phyloP scores from a whole-genome alignment of 2,329 filamentous ascomycete genomes.

The Didymella lethalis region DNA sequence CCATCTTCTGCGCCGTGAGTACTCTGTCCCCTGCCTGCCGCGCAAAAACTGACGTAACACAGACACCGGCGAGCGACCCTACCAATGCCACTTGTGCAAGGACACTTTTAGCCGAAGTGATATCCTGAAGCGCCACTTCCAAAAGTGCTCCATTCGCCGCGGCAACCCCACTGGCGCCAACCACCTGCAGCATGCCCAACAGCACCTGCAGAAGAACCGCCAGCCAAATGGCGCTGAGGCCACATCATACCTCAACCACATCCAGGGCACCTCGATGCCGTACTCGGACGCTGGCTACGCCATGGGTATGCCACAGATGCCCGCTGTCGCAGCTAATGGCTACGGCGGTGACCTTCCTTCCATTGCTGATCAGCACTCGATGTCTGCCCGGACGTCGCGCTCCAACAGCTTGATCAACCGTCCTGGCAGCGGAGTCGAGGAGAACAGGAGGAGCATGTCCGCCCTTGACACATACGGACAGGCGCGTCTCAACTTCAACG shows the following conservation, averaged over 20 bases:
- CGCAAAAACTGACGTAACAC: constrained; percentile 46
- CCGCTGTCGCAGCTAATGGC: constrained; percentile 41
- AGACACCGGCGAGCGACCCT: constrained; percentile 98
- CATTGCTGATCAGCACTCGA: constrained; percentile 51
- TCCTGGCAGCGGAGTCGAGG: constrained; percentile 48
- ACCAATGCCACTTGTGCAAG: constrained; percentile 97
- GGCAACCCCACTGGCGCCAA: constrained; percentile 95
- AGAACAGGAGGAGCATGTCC: constrained; percentile 50
- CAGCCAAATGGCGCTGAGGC: constrained; percentile 45
- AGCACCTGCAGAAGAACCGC: constrained; percentile 78
- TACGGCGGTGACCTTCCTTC: constrained; percentile 51
- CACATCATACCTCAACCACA: constrained; percentile 49
- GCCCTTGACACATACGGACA: constrained; percentile 44
- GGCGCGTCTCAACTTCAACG: constrained; percentile 47
- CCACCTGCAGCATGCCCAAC: constrained; percentile 91
- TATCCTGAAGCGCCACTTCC: constrained; percentile 98
- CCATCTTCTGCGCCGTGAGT: constrained; percentile 94
- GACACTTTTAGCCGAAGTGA: constrained; percentile 98
- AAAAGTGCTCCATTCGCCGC: constrained; percentile 96
- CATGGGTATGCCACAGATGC: constrained; percentile 47
- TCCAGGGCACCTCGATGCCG: constrained; percentile 44
- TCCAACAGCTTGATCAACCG: constrained; percentile 58
- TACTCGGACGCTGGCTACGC: constrained; percentile 46
- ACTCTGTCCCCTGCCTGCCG: constrained; percentile 10
- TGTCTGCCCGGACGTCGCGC: constrained; percentile 58